These are phyloP conservation scores for Sisymbrium altissimum DNA, from an alignment of 345 rosid species.

Conservation along the genomic window DNA sequence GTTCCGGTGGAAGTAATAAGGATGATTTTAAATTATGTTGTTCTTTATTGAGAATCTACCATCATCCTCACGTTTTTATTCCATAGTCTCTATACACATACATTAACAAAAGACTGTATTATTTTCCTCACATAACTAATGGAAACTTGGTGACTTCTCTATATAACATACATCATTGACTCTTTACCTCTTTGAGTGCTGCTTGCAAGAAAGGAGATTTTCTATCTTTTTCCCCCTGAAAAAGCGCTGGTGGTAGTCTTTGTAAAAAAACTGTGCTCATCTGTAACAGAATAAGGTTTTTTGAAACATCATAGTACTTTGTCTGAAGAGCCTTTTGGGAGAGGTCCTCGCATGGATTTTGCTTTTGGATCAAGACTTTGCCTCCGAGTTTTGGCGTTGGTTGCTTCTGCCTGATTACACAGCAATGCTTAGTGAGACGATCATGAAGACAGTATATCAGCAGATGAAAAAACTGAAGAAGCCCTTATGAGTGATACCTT, in stretches of 20 bases:
- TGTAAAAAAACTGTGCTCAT: not conserved
- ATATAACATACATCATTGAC: constrained; percentile 2
- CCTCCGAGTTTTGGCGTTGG: constrained; percentile 4
- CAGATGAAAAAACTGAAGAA: not conserved
- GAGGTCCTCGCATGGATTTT: constrained; percentile 2
- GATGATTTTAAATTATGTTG: not conserved
- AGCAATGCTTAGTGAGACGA: not conserved
- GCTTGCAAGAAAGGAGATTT: not conserved
- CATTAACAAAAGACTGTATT: constrained; percentile 2
- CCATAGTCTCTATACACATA: constrained; percentile 11
- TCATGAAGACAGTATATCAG: not conserved
- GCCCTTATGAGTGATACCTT: constrained; percentile 16
- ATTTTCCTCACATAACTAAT: not conserved
- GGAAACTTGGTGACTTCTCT: constrained; percentile 3
- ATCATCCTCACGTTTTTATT: constrained; percentile 3
- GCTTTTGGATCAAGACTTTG: constrained; percentile 7
- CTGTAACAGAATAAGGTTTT: not conserved
- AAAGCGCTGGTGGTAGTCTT: not conserved
- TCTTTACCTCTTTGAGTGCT: not conserved
- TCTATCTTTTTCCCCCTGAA: not conserved
- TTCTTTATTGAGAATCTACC: not conserved
- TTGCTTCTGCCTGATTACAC: constrained; percentile 17
- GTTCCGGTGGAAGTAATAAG: not conserved
- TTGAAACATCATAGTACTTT: constrained; percentile 7
- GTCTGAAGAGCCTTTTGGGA: constrained; percentile 12